These are phyloP conservation scores for Chaetomium sp. DNA, from an alignment of 2,329 filamentous ascomycete species.

Conservation along the genomic window DNA sequence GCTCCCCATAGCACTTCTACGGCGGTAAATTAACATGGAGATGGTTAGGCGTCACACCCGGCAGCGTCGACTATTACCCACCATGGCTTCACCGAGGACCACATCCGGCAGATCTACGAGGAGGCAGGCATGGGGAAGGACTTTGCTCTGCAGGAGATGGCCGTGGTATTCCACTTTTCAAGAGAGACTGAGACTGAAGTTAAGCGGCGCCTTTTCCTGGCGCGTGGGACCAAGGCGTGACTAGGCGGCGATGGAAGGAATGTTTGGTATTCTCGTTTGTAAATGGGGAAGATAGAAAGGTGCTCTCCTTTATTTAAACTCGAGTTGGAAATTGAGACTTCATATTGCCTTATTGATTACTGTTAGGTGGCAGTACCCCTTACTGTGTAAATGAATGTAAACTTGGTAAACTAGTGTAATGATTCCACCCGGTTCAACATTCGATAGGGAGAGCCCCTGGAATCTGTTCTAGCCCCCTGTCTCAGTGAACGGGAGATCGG, in stretches of 20 bases:
- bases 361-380: too few relatives aligned
- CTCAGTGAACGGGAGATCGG: too few relatives aligned
- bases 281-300: not conserved
- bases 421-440: too few relatives aligned
- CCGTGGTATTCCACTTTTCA: slow-evolving; percentile 15
- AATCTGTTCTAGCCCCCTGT: too few relatives aligned
- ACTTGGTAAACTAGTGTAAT: too few relatives aligned
- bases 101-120: slow-evolving; percentile 55
- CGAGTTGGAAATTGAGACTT: too few relatives aligned
- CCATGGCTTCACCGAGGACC: slow-evolving; percentile 56
- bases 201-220: slow-evolving; percentile 43
- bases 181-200: slow-evolving; percentile 32
- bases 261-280: not conserved
- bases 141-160: slow-evolving; percentile 48
- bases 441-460: too few relatives aligned
- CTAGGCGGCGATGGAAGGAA: not conserved
- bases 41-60: slow-evolving; percentile 13
- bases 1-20: too few relatives aligned
- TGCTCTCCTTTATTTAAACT: not conserved
- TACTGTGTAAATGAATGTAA: too few relatives aligned
- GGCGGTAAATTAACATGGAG: slow-evolving; percentile 12
- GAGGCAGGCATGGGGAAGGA: slow-evolving; percentile 51
- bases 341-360: too few relatives aligned
- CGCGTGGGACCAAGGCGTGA: slow-evolving; percentile 40
- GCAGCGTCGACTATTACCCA: slow-evolving; percentile 51